Base-by-base conservation (phyloP, 495 filamentous ascomycete genomes). In the Lichina pygmaea region DNA sequence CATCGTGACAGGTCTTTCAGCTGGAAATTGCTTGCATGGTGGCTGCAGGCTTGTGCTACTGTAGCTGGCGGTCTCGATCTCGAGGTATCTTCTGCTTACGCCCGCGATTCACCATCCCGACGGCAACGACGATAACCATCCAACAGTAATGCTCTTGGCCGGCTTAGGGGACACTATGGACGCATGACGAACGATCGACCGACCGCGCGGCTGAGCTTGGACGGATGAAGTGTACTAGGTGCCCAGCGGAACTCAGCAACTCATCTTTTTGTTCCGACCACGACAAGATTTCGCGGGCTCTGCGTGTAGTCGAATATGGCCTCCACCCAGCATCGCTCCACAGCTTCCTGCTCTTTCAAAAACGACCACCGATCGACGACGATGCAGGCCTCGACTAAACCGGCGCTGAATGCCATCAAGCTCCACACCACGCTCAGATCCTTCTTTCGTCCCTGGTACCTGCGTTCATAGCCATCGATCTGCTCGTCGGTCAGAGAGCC, bases 321-420 rank as follows among this genome's bases (percentile, higher is more conserved):
- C 60, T 95, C 83, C 33, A 93, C 85, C 89, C 89, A 97, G 13
- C 69, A 63, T 31, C 51, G 44, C 32, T 65, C 52, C 31, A 51
- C 49, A 15, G 58, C 52, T 42, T 8, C 13, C 51, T 91, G 77
- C 55, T 97, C 86, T 41, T 62, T 73, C 47, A 97, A 63, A 59
- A 79, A 97, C 45, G 82, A 64, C 83, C 82, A 95, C 39, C 89
- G 65, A 65, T 97, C 89, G 33, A 84, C 75, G 34, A 93, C 82
- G 55, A 97, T 85, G 44, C 85, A 60, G 30, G 81, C 79, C 60
- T 97, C 89, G 32, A 86, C 74, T 11, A 94, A 75, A 8, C 70
- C 70, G 7, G 91, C 81, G 54, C 82, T 89, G 54, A 92, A 93
- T 3, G 89, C 83, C 86, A 95, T 95, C 53, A 97, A 59, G 51